phyloP scores from a whole-genome alignment of 179 eudicot genomes.

The Patellifolia procumbens region DNA sequence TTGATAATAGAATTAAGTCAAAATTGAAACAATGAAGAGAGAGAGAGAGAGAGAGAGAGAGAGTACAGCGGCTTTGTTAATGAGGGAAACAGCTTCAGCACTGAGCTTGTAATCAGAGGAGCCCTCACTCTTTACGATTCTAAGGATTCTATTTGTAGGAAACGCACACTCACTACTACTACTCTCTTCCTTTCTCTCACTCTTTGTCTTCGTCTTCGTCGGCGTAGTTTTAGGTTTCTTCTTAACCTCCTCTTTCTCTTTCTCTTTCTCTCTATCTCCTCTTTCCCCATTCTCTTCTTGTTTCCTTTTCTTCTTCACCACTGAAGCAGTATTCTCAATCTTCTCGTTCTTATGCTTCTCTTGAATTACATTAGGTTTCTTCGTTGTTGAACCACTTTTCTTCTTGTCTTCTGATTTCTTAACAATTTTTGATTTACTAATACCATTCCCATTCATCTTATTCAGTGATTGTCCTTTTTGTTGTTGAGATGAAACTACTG shows the following conservation, averaged over 20 bases:
- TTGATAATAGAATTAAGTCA: neutral
- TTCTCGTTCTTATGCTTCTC: neutral
- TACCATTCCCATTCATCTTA: too few relatives aligned
- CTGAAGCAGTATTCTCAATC: neutral
- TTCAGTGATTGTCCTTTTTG: too few relatives aligned
- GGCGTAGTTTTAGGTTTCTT: conserved; percentile 15
- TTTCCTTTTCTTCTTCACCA: neutral
- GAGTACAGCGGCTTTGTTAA: conserved; percentile 70
- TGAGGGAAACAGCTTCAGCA: conserved; percentile 61
- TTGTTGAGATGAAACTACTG: neutral
- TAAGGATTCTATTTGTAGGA: conserved; percentile 49
- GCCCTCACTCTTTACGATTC: conserved; percentile 57
- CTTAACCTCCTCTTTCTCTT: conserved; percentile 9
- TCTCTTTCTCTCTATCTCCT: conserved; percentile 10
- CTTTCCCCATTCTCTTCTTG: neutral
- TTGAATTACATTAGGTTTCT: neutral
- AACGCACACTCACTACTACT: conserved; percentile 33
- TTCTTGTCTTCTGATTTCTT: neutral
- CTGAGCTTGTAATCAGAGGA: conserved; percentile 46
- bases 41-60: neutral
- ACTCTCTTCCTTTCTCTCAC: conserved; percentile 15
- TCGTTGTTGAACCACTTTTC: conserved; percentile 13
- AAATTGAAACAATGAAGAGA: neutral
- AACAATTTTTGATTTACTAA: neutral
- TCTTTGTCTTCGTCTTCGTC: neutral